phyloP scores from a whole-genome alignment of 2,329 filamentous ascomycete species.

The Graphilbum ipis-grandicollis region DNA sequence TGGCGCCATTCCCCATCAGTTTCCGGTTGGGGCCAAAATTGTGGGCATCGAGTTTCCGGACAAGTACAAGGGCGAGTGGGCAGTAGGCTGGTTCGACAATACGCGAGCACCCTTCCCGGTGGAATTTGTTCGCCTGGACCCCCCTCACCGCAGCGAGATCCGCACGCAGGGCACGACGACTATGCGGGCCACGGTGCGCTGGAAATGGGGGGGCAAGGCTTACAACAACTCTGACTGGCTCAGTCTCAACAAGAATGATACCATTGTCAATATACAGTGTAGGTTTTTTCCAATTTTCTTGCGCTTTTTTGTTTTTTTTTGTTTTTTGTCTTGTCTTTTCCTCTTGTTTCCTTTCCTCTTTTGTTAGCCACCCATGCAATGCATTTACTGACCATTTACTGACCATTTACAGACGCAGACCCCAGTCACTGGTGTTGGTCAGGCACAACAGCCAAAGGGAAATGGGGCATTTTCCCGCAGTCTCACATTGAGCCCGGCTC shows the following conservation, averaged over 20 bases:
- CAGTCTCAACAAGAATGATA: slow-evolving; percentile 45
- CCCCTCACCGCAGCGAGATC: slow-evolving; percentile 23
- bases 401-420: slow-evolving; percentile 25
- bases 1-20: slow-evolving; percentile 10
- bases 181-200: slow-evolving; percentile 29
- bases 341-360: no score
- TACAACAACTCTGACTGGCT: slow-evolving; percentile 25
- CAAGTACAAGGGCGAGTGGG: slow-evolving; percentile 36
- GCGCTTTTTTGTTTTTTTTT: no score
- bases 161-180: slow-evolving; percentile 25
- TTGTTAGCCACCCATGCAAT: no score
- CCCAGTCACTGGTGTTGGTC: slow-evolving; percentile 39
- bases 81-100: slow-evolving; percentile 37
- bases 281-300: slow-evolving; percentile 16
- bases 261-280: slow-evolving; percentile 46
- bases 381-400: no score
- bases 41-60: slow-evolving; percentile 33
- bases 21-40: slow-evolving; percentile 25
- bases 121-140: slow-evolving; percentile 28
- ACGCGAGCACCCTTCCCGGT: slow-evolving; percentile 28
- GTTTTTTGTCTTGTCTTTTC: no score
- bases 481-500: slow-evolving; percentile 28
- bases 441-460: slow-evolving; percentile 32
- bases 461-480: slow-evolving; percentile 34
- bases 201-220: slow-evolving; percentile 31